Evolutionary conservation across 2,329 filamentous ascomycete genomes (phyloP).

Genomic region (Stagonosporopsis rhizophila): DNA sequence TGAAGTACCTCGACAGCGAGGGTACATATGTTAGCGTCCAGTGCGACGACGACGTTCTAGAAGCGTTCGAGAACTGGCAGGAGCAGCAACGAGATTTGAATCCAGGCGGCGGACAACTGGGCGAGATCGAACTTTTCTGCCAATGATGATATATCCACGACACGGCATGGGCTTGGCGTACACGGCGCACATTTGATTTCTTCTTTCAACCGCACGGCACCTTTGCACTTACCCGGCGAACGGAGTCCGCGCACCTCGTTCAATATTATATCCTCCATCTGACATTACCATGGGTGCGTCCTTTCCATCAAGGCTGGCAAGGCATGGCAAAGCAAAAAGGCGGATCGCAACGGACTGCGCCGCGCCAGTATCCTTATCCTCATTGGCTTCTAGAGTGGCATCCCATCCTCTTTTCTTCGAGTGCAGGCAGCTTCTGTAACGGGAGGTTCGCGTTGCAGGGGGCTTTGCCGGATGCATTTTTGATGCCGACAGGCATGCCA

Average conservation of each 20-base stretch:
- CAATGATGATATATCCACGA: slow-evolving; percentile 38
- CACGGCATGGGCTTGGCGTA: slow-evolving; percentile 17
- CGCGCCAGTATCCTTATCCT: slow-evolving; percentile 8
- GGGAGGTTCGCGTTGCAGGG: not conserved
- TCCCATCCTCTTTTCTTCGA: not conserved
- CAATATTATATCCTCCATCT: slow-evolving; percentile 18
- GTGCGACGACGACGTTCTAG: slow-evolving; percentile 94
- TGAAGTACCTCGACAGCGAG: slow-evolving; percentile 86
- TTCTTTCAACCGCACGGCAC: slow-evolving; percentile 7
- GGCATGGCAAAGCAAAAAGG: slow-evolving; percentile 4
- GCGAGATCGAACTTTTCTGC: slow-evolving; percentile 75
- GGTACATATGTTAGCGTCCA: slow-evolving; percentile 93
- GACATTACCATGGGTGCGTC: slow-evolving; percentile 11
- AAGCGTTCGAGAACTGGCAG: slow-evolving; percentile 93
- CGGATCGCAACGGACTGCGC: slow-evolving; percentile 10
- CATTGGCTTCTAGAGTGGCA: slow-evolving; percentile 14
- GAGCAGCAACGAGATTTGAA: slow-evolving; percentile 72
- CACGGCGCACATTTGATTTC: slow-evolving; percentile 4
- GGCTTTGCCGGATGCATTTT: slow-evolving; percentile 1
- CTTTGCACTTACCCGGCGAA: slow-evolving; percentile 12
- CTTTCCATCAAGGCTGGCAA: slow-evolving; percentile 9
- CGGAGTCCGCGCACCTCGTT: slow-evolving; percentile 11
- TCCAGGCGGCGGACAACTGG: slow-evolving; percentile 71
- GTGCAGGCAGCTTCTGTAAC: slow-evolving; percentile 5
- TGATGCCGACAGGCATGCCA: slow-evolving; percentile 9